Conservation (phyloP, 805 yeast species). For the Scheffersomyces ergatensis region DNA sequence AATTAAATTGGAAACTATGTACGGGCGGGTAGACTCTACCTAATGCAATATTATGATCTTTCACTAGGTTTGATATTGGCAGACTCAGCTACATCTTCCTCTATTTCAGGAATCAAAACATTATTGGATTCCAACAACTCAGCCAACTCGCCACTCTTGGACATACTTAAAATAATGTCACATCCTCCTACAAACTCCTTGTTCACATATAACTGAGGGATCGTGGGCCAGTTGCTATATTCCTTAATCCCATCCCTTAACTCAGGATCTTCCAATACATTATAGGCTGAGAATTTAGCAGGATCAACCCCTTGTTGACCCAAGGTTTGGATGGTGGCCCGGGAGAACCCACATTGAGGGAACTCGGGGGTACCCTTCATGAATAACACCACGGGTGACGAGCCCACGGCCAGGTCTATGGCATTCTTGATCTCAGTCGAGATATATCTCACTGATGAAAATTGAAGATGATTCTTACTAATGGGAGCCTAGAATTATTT, state of each 20-base stretch:
- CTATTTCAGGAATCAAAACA: conserved; percentile 79
- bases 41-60: conserved; percentile 22
- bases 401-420: conserved; percentile 77
- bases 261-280: conserved; percentile 92
- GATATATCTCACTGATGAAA: conserved; percentile 41
- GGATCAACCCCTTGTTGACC: conserved; percentile 99
- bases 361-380: conserved; percentile 99
- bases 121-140: conserved; percentile 77
- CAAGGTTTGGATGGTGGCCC: conserved; percentile 88
- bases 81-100: conserved; percentile 27
- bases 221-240: conserved; percentile 96
- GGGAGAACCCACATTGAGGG: conserved; percentile 96
- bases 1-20: too few relatives aligned
- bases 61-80: conserved; percentile 35
- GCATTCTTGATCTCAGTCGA: conserved; percentile 81
- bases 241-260: conserved; percentile 95
- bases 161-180: conserved; percentile 91
- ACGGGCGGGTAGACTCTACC: too few relatives aligned
- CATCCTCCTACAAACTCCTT: conserved; percentile 97
- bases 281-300: conserved; percentile 91
- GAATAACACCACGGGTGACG: conserved; percentile 93
- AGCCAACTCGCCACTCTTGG: conserved; percentile 84
- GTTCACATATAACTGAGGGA: conserved; percentile 90
- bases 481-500: background rate
- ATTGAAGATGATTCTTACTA: background rate